A percentile compares a stretch with the other conserved stretches of the same genome.
phyloP scores from a whole-genome alignment of 2,329 filamentous ascomycete genomes.

The Claviceps spartinae region DNA sequence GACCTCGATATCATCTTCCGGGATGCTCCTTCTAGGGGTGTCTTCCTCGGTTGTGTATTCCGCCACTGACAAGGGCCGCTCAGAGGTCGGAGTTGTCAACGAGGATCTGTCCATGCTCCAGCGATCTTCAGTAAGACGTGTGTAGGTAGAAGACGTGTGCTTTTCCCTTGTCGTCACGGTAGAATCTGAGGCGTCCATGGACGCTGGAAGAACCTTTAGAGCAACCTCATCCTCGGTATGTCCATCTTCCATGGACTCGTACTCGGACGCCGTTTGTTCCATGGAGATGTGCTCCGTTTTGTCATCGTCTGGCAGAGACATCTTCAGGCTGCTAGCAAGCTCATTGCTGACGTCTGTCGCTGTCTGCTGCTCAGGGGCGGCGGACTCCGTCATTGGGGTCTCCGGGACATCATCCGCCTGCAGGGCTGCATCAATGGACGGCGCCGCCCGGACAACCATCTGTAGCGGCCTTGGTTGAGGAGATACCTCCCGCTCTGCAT shows the following conservation, averaged over 20 bases:
- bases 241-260: neutral
- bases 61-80: slow-evolving; percentile 19
- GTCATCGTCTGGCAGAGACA: slow-evolving; percentile 2
- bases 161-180: slow-evolving; percentile 16
- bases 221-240: slow-evolving; percentile 2
- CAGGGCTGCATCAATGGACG: neutral
- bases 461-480: neutral
- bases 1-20: slow-evolving; percentile 9
- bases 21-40: slow-evolving; percentile 16
- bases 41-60: slow-evolving; percentile 19
- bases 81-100: slow-evolving; percentile 25
- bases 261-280: neutral
- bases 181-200: slow-evolving; percentile 16
- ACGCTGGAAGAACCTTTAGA: neutral
- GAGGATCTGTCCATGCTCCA: slow-evolving; percentile 25
- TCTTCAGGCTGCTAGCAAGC: neutral
- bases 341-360: neutral
- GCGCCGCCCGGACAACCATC: neutral
- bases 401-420: neutral
- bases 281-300: neutral
- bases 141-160: slow-evolving; percentile 25
- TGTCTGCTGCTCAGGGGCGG: neutral
- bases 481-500: neutral
- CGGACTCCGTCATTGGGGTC: neutral
- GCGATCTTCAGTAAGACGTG: slow-evolving; percentile 22